A percentile compares a stretch with the other conserved stretches of the same genome.
phyloP scores from a whole-genome alignment of 805 yeast genomes.

The Lipomyces kockii region DNA sequence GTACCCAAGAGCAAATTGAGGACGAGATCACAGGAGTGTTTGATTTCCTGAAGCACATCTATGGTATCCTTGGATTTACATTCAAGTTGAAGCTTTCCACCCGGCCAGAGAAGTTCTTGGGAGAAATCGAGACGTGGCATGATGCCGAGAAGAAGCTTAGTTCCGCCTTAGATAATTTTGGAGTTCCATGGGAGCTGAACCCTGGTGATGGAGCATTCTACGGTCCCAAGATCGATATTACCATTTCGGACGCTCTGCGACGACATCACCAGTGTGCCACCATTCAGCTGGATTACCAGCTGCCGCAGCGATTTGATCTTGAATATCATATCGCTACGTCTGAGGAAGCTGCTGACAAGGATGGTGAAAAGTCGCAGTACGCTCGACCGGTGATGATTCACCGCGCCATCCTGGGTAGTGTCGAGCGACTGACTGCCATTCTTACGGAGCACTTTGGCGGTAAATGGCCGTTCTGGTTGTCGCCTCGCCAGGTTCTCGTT shows the following conservation, averaged over 20 bases:
- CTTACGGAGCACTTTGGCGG: slow-evolving; percentile 98
- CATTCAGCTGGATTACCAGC: slow-evolving; percentile 90
- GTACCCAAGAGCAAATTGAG: slow-evolving; percentile 75
- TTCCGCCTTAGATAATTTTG: slow-evolving; percentile 60
- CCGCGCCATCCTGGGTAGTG: slow-evolving; percentile 97
- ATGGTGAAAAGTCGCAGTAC: slow-evolving; percentile 47
- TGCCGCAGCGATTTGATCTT: slow-evolving; percentile 82
- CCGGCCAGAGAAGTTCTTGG: slow-evolving; percentile 80
- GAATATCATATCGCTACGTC: slow-evolving; percentile 54
- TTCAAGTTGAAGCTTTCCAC: slow-evolving; percentile 79
- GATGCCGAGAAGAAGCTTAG: slow-evolving; percentile 73
- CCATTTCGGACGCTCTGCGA: slow-evolving; percentile 76
- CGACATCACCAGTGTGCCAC: slow-evolving; percentile 95
- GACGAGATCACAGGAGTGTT: slow-evolving; percentile 74
- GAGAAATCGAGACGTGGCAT: slow-evolving; percentile 78
- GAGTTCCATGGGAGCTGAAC: slow-evolving; percentile 68
- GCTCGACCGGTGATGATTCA: slow-evolving; percentile 98
- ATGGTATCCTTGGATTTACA: slow-evolving; percentile 66
- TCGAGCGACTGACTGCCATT: slow-evolving; percentile 99
- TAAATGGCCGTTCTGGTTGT: slow-evolving; percentile 99
- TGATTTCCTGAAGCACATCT: slow-evolving; percentile 73
- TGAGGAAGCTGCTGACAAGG: slow-evolving; percentile 42
- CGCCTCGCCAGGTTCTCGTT: slow-evolving; percentile 97
- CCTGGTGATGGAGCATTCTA: slow-evolving; percentile 94
- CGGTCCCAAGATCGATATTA: slow-evolving; percentile 73